Evolutionary conservation across 805 yeast species (phyloP), one percentile per base, ranked within the genome.

Genomic region (Ogataea nakhonphanomensis): DNA sequence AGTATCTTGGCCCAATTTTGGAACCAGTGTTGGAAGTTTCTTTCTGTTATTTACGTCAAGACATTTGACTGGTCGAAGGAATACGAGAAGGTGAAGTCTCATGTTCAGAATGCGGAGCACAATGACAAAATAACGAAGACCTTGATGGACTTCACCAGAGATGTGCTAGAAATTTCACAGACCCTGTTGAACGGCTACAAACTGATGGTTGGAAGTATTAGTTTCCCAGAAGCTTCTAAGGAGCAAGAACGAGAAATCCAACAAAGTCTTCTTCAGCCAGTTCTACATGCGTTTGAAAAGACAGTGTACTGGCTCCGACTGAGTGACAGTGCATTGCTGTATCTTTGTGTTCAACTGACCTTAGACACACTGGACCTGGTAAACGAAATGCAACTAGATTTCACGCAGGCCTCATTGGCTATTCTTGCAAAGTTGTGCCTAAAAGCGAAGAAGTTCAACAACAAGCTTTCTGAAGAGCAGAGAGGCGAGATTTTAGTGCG

Each of bases 261-360:
- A 28, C 45, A 46, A 11, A 40, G 47, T 13, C 55, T 84, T n/a
- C 72, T 83, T 41, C 58, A 65, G 8, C 71, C 71, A 20, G 71
- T 84, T 25, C 69, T 84, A 56, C 64, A 67, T n/a, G 77, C 93
- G 0, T 76, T 90, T 44, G 71, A 71, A 10, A 69, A 79, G 38
- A 79, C 86, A 69, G 70, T 86, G 25, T 81, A 79, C 28, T 85
- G 97, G 95, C 68, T 91, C 22, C 71, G 93, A 44, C 67, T 91
- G 33, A 87, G 91, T 44, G 97, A 90, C 60, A 68, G 76, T 6
- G 84, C 88, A 2, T 66, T 91, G 33, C 65, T 86, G 32, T 73
- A 72, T 20, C 74, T 87, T 1, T 87, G 96, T 67, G 90, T 86
- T 5, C 71, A 73, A 17, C 66, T 88, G 33, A 83, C 85, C 4